A percentile compares a stretch with the other conserved stretches of the same genome.
Conservation (phyloP, 805 yeast genomes). For the Vanderwaltozyma tropicalis region DNA sequence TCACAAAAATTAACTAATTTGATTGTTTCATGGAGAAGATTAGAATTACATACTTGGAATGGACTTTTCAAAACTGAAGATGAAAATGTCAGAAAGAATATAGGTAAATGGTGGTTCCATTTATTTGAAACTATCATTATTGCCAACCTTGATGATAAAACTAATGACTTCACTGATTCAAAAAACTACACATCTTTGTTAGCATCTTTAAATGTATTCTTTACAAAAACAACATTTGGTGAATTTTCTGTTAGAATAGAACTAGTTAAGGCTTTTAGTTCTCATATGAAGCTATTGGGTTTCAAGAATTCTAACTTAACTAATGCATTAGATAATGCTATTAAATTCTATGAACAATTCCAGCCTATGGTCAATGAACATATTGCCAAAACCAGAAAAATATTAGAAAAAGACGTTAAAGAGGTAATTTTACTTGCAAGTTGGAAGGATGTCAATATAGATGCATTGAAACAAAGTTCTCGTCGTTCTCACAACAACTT, state of each 20-base stretch:
- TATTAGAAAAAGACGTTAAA: conserved; percentile 64
- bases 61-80: conserved; percentile 61
- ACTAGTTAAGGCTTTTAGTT: conserved; percentile 53
- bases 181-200: conserved; percentile 25
- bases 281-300: conserved; percentile 36
- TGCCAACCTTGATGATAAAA: conserved; percentile 29
- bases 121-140: conserved; percentile 70
- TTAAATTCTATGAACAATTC: conserved; percentile 62
- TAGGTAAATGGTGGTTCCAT: conserved; percentile 88
- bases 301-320: conserved; percentile 16
- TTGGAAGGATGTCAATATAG: conserved; percentile 94
- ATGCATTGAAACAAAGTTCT: conserved; percentile 89
- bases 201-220: conserved; percentile 59
- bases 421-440: conserved; percentile 86
- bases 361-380: conserved; percentile 36
- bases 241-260: conserved; percentile 53
- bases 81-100: conserved; percentile 32
- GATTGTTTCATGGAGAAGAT: conserved; percentile 82
- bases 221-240: conserved; percentile 69
- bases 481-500: conserved; percentile 75
- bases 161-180: conserved; percentile 15
- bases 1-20: conserved; percentile 51
- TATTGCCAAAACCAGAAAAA: conserved; percentile 38
- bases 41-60: conserved; percentile 83
- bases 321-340: conserved; percentile 29